Base-by-base conservation (phyloP, 805 yeast species). In the Candida glaebosa region DNA sequence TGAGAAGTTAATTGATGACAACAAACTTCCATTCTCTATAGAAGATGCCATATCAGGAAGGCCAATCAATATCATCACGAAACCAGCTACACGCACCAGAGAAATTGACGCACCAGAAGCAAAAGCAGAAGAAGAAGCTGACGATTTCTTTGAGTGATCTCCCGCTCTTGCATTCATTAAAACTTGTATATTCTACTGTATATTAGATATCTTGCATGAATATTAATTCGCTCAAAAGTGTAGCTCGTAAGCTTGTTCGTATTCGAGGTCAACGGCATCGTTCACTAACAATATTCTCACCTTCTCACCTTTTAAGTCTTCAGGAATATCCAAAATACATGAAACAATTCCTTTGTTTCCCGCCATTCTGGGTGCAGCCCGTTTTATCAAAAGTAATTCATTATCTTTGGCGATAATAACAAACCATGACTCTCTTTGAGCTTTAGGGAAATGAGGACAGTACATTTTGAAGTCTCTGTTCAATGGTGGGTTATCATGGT, bases 351-450 rank as follows among this genome's bases (percentile, higher is more conserved):
- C 78, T 42, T 56, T 60, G 49, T 60, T 65, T 1, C 65, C 67
- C 1, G 43, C 42, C 39, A 64, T 39, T 37, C 52, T 69, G 2
- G 93, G 93, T 18, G 85, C 81, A 3, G 88, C 84, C 53, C 98
- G 78, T 54, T 87, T 87, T 34, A 91, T 65, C 32, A 83, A 70
- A 30, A 75, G 61, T 19, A 91, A 57, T 52, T 82, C 86, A 34
- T 74, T 74, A 19, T 63, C 62, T 46, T 81, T 79, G 45, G 76
- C 66, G 7, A 82, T 50, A 37, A 91, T 76, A 7, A 82, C 75
- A 59, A 91, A 87, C 98, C 99, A 93, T 0, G 95, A 80, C 58
- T 93, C 98, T 54, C 88, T 82, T 62, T 93, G 99, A 2, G 81
- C 70, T 61, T 93, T 91, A 34, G 96, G 95, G 65, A 87, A 93